Percentiles rank a stretch among this genome's conserved stretches.
Conservation (phyloP, 2,329 filamentous ascomycete species). For the Alternaria rosae region DNA sequence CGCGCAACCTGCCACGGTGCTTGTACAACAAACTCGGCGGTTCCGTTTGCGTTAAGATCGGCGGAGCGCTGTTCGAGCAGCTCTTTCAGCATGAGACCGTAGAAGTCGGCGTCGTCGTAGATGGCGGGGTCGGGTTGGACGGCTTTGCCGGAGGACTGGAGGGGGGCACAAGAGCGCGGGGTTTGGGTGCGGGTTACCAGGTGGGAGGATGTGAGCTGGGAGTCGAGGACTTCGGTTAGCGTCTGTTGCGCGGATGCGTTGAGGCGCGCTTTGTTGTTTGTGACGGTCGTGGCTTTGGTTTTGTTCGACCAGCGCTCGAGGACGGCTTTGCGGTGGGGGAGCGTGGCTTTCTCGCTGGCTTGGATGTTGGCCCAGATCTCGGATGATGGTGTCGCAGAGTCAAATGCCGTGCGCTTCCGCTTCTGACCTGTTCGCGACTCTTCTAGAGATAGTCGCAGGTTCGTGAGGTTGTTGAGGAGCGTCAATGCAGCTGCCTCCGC, state of each 20-base stretch:
- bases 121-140: constrained; percentile 56
- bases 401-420: constrained; percentile 61
- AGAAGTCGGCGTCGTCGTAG: constrained; percentile 95
- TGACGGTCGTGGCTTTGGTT: constrained; percentile 68
- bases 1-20: constrained; percentile 69
- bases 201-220: constrained; percentile 73
- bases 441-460: constrained; percentile 68
- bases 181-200: constrained; percentile 73
- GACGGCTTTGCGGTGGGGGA: constrained; percentile 70
- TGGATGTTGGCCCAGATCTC: constrained; percentile 78
- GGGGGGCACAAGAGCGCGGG: constrained; percentile 78
- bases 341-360: constrained; percentile 66
- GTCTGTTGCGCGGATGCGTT: constrained; percentile 66
- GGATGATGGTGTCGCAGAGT: constrained; percentile 64
- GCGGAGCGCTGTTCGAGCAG: constrained; percentile 87
- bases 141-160: constrained; percentile 62
- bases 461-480: constrained; percentile 82
- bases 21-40: constrained; percentile 58
- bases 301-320: constrained; percentile 93
- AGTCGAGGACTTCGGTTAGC: constrained; percentile 71
- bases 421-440: constrained; percentile 65
- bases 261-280: constrained; percentile 63
- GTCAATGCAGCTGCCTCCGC: constrained; percentile 86
- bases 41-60: constrained; percentile 57
- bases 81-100: constrained; percentile 90